phyloP scores from a whole-genome alignment of 2,329 filamentous ascomycete genomes.

The Lasiodiplodia hormozganensis region DNA sequence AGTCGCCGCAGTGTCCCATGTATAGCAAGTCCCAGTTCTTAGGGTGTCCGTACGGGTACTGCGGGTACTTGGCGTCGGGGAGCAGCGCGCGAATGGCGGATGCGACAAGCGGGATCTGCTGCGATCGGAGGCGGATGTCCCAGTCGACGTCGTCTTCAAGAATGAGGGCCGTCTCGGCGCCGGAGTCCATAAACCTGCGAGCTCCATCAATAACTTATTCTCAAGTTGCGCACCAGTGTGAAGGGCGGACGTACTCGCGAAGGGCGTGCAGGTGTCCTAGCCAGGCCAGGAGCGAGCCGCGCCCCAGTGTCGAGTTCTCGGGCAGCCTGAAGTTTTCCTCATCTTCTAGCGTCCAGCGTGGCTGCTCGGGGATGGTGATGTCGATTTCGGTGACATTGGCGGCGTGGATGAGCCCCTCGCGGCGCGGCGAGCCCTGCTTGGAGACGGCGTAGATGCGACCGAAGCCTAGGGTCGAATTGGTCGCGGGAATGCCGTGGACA shows the following conservation, averaged over 20 bases:
- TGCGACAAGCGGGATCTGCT: conserved; percentile 51
- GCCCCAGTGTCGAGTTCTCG: conserved; percentile 39
- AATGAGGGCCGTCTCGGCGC: conserved; percentile 51
- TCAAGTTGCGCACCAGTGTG: background rate
- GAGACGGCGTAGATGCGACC: conserved; percentile 52
- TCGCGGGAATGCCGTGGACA: conserved; percentile 31
- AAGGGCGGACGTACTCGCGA: conserved; percentile 40
- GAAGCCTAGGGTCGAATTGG: conserved; percentile 49
- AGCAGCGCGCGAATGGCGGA: conserved; percentile 49
- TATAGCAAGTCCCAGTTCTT: conserved; percentile 53
- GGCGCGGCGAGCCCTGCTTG: conserved; percentile 47
- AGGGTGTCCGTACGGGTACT: conserved; percentile 50
- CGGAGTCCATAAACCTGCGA: conserved; percentile 51
- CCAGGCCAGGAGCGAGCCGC: conserved; percentile 53
- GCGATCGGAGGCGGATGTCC: conserved; percentile 52
- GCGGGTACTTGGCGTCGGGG: conserved; percentile 37
- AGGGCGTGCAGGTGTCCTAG: conserved; percentile 53
- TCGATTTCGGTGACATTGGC: conserved; percentile 52
- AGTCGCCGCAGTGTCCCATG: conserved; percentile 55
- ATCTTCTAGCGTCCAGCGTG: conserved; percentile 51
- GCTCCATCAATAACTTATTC: conserved; percentile 7
- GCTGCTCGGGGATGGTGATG: conserved; percentile 51
- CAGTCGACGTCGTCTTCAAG: conserved; percentile 56
- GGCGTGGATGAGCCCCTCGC: conserved; percentile 48
- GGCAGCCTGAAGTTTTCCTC: conserved; percentile 46